Evolutionary conservation across 2,329 filamentous ascomycete species (phyloP), one percentile per base, ranked within the genome.

Genomic region (Aureobasidium sp.): DNA sequence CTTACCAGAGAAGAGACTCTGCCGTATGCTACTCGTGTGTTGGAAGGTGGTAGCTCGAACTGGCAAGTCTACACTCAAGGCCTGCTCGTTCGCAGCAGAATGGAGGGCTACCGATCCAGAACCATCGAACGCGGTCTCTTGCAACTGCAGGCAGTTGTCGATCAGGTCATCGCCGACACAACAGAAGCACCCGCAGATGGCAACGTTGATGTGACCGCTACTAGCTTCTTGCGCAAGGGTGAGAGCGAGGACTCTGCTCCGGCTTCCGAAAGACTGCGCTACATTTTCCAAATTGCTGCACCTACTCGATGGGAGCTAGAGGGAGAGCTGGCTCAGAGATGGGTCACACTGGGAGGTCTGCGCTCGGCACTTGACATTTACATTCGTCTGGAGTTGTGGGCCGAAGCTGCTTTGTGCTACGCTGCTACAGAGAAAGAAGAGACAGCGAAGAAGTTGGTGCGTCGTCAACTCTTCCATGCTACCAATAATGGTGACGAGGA

Each of bases 51-150:
- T 67, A 89, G 89, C 50, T 93, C 91, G 0, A 99, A 97, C 74
- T 99, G 94, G 94, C 94, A 97, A 73, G 87, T 97, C 37, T 97
- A 97, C 72, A 97, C 94, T 0, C 92, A 97, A 71, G 94, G 91
- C 0, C 79, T 99, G 9, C 80, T 99, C 0, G 89, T 97, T 1
- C 84, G 94, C 48, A 96, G 90, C 64, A 83, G 94, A 17, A 93
- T 97, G 61, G 94, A 99, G 74, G 82, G 92, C 0, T 92, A 95
- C 75, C 84, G 86, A 59, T 90, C 92, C 59, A 83, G 93, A 61
- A 99, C 94, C 0, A 82, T 95, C 41, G 94, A 99, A 76, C 82
- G 94, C 64, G 90, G 91, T 50, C 85, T 99, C 0, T 78, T 99
- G 23, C 94, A 99, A 75, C 83, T 99, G 67, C 94, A 99, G 75